Conservation (phyloP, 2,329 filamentous ascomycete species). For the Taxawa tesnikishii region DNA sequence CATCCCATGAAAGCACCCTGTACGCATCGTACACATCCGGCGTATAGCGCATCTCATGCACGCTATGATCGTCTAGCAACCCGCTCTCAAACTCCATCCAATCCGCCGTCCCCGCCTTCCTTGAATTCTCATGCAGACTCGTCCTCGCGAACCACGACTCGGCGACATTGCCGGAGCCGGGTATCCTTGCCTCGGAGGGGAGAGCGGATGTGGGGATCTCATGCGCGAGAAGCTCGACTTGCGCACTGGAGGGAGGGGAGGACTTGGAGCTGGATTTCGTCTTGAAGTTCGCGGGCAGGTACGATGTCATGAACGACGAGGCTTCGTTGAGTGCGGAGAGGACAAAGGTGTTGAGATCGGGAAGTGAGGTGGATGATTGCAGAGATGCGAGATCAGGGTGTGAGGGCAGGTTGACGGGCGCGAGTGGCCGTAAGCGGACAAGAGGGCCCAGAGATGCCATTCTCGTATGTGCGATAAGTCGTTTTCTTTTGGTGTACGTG, state of each 20-base stretch:
- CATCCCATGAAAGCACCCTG: slow-evolving; percentile 31
- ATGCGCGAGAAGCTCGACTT: slow-evolving; percentile 42
- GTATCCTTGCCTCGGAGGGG: slow-evolving; percentile 11
- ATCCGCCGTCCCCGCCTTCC: slow-evolving; percentile 40
- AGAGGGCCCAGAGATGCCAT: slow-evolving; percentile 12
- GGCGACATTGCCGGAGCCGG: slow-evolving; percentile 8
- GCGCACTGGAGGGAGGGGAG: slow-evolving; percentile 36
- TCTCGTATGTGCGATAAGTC: too few relatives aligned
- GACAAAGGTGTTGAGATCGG: slow-evolving; percentile 41
- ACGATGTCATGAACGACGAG: slow-evolving; percentile 44
- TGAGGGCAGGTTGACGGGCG: slow-evolving; percentile 18
- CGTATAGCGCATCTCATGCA: slow-evolving; percentile 47
- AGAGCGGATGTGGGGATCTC: slow-evolving; percentile 35
- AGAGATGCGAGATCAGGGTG: slow-evolving; percentile 19
- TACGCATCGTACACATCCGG: slow-evolving; percentile 40
- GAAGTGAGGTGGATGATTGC: slow-evolving; percentile 18
- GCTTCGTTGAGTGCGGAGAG: slow-evolving; percentile 44
- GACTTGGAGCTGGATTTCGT: slow-evolving; percentile 34
- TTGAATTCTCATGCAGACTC: slow-evolving; percentile 46
- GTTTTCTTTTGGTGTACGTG: too few relatives aligned
- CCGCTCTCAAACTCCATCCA: slow-evolving; percentile 52
- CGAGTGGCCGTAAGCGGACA: slow-evolving; percentile 20
- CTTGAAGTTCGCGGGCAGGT: slow-evolving; percentile 43
- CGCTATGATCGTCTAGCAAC: slow-evolving; percentile 46
- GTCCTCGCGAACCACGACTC: slow-evolving; percentile 55